A percentile compares a stretch with the other conserved stretches of the same genome.
These are phyloP conservation scores for Olyra latifolia DNA, from an alignment of 176 grass and related monocot genomes.

Conservation along the genomic window DNA sequence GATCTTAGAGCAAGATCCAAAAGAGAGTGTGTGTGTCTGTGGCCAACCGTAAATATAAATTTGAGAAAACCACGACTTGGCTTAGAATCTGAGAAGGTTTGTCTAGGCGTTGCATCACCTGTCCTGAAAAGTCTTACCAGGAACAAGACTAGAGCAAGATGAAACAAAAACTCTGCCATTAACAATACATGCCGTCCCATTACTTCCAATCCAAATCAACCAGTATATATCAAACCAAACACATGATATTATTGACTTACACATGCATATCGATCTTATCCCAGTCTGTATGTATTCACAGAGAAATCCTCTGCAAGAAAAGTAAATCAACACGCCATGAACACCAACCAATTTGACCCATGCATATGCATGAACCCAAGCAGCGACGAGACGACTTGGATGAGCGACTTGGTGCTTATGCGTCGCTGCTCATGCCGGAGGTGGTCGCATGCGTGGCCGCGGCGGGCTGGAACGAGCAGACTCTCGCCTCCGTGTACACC, in stretches of 20 bases:
- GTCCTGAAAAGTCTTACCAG: neutral
- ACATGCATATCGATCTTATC: neutral
- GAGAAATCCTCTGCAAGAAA: neutral
- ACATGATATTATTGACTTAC: neutral
- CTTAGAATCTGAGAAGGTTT: too few relatives aligned
- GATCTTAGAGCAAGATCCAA: too few relatives aligned
- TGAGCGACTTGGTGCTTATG: neutral
- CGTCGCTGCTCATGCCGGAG: neutral
- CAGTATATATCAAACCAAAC: neutral
- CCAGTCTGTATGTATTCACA: neutral
- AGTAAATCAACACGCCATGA: neutral
- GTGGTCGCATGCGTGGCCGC: neutral
- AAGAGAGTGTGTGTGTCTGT: too few relatives aligned
- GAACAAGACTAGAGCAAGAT: neutral
- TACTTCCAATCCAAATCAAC: neutral
- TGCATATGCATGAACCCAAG: too few relatives aligned
- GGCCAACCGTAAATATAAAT: too few relatives aligned
- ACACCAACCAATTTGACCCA: too few relatives aligned
- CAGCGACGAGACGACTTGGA: too few relatives aligned
- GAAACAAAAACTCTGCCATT: neutral
- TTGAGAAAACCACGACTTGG: too few relatives aligned
- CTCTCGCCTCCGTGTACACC: constrained; percentile 46
- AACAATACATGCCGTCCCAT: neutral
- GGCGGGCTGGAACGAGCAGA: constrained; percentile 17
- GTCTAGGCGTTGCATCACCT: neutral